A percentile compares a stretch with the other conserved stretches of the same genome.
Evolutionary conservation across 2,329 filamentous ascomycete genomes (phyloP).

Genomic region (Shiraia sp.): DNA sequence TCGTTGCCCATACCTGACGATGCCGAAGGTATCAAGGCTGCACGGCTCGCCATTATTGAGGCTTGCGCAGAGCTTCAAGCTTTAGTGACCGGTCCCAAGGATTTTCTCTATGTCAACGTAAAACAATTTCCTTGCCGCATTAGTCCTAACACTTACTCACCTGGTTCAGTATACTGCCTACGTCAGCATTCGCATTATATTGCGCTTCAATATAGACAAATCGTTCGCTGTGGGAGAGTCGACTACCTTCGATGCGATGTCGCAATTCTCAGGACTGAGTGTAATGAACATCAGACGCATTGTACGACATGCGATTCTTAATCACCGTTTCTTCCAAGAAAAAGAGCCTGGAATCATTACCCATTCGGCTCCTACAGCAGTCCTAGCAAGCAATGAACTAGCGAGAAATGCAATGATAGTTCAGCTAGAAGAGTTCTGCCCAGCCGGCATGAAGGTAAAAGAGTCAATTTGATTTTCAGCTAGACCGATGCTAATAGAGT

Average conservation of each 20-base stretch:
- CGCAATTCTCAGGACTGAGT: constrained; percentile 9
- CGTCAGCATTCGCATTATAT: too few relatives aligned
- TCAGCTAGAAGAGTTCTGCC: constrained; percentile 13
- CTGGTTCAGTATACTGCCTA: too few relatives aligned
- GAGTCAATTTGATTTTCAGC: not conserved
- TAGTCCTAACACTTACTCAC: too few relatives aligned
- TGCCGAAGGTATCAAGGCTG: too few relatives aligned
- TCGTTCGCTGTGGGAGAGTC: constrained; percentile 12
- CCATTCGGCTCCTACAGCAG: constrained; percentile 15
- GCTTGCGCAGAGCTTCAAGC: too few relatives aligned
- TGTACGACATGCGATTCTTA: constrained; percentile 14
- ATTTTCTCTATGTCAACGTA: too few relatives aligned
- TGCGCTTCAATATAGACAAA: constrained; percentile 16
- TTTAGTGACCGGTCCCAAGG: too few relatives aligned
- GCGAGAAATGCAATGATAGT: constrained; percentile 10
- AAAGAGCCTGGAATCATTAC: constrained; percentile 7
- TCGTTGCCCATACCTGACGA: too few relatives aligned
- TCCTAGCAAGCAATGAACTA: constrained; percentile 5
- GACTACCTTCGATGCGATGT: constrained; percentile 14
- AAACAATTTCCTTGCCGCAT: too few relatives aligned
- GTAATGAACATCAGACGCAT: constrained; percentile 9
- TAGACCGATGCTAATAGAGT: not conserved
- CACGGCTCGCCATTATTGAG: too few relatives aligned
- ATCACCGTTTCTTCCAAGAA: constrained; percentile 16
- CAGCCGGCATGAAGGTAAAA: constrained; percentile 13